Base-by-base conservation (phyloP, 1,139 yeast species). In the Waltiozyma sp. region DNA sequence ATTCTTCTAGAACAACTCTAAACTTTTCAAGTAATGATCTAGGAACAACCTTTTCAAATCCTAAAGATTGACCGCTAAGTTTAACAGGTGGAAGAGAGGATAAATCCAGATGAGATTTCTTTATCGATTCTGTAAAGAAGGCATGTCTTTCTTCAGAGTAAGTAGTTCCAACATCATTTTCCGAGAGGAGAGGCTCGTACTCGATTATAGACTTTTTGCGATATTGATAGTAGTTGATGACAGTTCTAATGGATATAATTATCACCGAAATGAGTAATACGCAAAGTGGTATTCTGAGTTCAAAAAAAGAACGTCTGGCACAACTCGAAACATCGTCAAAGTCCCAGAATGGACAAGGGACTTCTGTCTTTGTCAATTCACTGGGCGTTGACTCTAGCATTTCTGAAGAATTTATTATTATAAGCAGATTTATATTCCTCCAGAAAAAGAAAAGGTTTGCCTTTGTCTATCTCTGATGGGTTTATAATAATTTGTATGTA, bases 61-160 rank as follows among this genome's bases (percentile, higher is more conserved):
- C 85, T 45, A 72, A 75, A n/a, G 78, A 74, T 8, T 72, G 66
- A 13, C 84, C 86, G 54, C 76, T 52, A 8, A 57, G 38, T 41
- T 60, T 59, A 2, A 52, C 48, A 2, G 59, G 50, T 8, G 60
- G 55, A 3, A 62, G 41, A 7, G 58, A 57, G n/a, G 58, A 56
- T 7, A 62, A 55, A 35, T 62, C 60, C 31, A 60, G 61, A 49
- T 62, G 65, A 15, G 55, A 47, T 34, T 50, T 55, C 39, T 57
- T 56, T 11, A 60, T 40, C 8, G 42, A 41, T 19, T 57, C 54
- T 2, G 54, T 49, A 38, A 47, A 43, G 21, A 42, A 23, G 1
- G 40, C 28, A 2, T 36, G 43, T 14, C 45, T 42, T 28, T 40
- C 38, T 16, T 28, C 37, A 3, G 38, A 34, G 15, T 38, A 18